Base-by-base conservation (phyloP, 768 basidiomycete genomes). In the Pleurotus pulmonarius region DNA sequence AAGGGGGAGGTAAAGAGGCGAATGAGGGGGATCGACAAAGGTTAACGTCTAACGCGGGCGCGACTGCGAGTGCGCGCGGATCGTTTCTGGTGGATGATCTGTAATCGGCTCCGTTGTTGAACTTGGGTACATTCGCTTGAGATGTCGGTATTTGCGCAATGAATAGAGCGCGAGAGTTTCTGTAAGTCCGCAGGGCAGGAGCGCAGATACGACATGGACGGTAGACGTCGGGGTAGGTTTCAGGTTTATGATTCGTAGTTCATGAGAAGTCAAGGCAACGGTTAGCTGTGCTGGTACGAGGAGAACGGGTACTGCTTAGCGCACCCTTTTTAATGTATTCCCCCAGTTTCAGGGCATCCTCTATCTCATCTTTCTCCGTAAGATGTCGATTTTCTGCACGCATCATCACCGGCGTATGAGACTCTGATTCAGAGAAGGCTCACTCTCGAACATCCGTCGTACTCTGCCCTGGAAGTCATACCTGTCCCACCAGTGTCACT, bases 271-370 rank as follows among this genome's bases (percentile, higher is more conserved):
- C n/a, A 7, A 11, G n/a, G 13, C 41, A 5, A 13, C 41, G 20
- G 41, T 44, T 44, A 34, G 29, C 8, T 34, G 12, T 16, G n/a
- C 22, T 18, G 24, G 24, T 20, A 44, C 6, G 15, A 5, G 46
- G 22, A 34, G 41, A 16, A 52, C 38, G 56, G 52, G 3, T 39
- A 13, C 41, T 20, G 7, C 3, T 39, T 40, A 13, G 43, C 81
- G 59, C 63, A 88, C 92, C 92, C 64, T 90, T 88, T 73, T 86
- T 90, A 70, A 94, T 92, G 62, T 91, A 92, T 67, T 92, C 90
- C 11, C 85, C 88, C 26, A 92, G 70, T 57, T 77, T 80, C 56
- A 92, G 71, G 0, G 90, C 90, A 56, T 78, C 83, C 71, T 92
- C 88, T 53, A 92, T 89, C 59, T 92, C 88, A 16, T 81, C 77